Base-by-base conservation (phyloP, 2,329 filamentous ascomycete species). In the Colletotrichum sp. region DNA sequence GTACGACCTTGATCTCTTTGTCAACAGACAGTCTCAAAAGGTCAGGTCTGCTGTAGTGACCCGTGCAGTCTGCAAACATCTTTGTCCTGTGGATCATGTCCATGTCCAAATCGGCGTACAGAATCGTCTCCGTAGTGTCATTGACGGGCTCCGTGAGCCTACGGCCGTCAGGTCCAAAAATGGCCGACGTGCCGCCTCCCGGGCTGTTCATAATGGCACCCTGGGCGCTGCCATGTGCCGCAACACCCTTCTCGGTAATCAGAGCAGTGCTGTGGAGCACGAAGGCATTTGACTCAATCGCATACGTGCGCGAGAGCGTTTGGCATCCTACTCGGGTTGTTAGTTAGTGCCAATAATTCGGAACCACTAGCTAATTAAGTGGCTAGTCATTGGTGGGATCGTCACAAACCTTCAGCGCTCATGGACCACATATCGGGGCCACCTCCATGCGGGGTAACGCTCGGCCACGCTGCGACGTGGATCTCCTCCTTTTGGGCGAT, bases 101-200 rank as follows among this genome's bases (percentile, higher is more conserved):
- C 66, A 91, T 79, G 48, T 90, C 86, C 62, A 91, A 78, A 73
- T 91, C 88, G 0, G 88, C 89, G 71, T 85, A 87, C 9, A 91
- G 71, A 13, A 91, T 85, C 6, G 86, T 85, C 77, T 91, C 90
- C 28, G 84, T 82, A 0, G 83, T 83, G 16, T 82, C 80, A 5
- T 81, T 80, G 70, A 86, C 43, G 0, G 84, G 79, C 48, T 86
- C 83, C 4, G 84, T 86, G 56, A 90, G 77, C 5, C 85, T 80
- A 32, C 87, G 81, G 2, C 89, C 89, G 77, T 90, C 89, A 0
- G 89, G 89, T 0, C 86, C 89, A 73, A 88, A 88, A 26, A 90
- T 85, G 75, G 87, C 88, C 5, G 87, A 86, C 69, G 86, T 86
- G 3, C 89, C 89, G 26, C 87, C 87, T 4, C 85, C 83, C 1